Percentiles rank a stretch among this genome's conserved stretches.
phyloP scores from a whole-genome alignment of 148 eudicot species.

The Camellia japonica region DNA sequence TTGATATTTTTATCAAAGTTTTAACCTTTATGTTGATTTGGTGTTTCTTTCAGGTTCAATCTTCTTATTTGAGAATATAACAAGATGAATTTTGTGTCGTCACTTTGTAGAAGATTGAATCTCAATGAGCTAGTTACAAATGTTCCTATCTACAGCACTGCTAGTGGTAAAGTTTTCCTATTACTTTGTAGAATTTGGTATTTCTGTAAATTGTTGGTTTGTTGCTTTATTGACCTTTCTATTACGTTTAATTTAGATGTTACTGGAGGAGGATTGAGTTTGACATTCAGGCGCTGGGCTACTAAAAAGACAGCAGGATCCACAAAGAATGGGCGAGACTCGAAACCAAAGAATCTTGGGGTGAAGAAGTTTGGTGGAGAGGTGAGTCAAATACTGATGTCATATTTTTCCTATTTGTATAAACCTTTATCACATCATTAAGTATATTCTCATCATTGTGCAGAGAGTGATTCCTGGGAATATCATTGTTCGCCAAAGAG shows the following conservation, averaged over 20 bases:
- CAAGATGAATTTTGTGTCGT: conserved; percentile 49
- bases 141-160: conserved; percentile 44
- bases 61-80: neutral
- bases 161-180: conserved; percentile 33
- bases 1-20: neutral
- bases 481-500: conserved; percentile 78
- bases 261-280: conserved; percentile 53
- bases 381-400: conserved; percentile 30
- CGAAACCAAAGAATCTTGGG: conserved; percentile 71
- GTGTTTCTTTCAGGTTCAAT: conserved; percentile 11
- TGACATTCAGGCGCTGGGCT: conserved; percentile 77
- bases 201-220: neutral
- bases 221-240: neutral
- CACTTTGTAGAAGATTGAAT: conserved; percentile 44
- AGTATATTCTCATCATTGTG: conserved; percentile 4
- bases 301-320: conserved; percentile 81
- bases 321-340: conserved; percentile 78
- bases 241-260: conserved; percentile 34
- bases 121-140: conserved; percentile 39
- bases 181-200: neutral
- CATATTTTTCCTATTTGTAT: neutral
- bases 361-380: conserved; percentile 87
- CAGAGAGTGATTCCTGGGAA: conserved; percentile 88
- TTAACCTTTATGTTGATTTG: neutral
- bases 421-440: neutral